These are phyloP conservation scores for Circinella minor DNA, from an alignment of 371 early-diverging fungal species.

Conservation along the genomic window DNA sequence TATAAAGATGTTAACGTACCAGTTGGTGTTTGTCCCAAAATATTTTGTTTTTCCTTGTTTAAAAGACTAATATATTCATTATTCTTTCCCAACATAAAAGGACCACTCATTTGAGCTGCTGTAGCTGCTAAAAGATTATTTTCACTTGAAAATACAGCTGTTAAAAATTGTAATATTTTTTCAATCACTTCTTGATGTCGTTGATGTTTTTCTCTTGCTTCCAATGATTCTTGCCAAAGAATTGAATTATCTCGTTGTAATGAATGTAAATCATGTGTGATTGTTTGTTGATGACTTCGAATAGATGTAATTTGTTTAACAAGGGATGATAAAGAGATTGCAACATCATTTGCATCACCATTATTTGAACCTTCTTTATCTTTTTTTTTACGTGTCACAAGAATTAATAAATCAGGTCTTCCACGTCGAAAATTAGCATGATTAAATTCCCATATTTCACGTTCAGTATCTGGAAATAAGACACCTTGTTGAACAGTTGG, in stretches of 20 bases:
- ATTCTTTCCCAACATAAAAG: constrained; percentile 23
- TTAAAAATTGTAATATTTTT: constrained; percentile 82
- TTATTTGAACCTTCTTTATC: constrained; percentile 46
- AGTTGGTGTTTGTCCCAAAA: background rate
- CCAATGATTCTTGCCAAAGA: constrained; percentile 84
- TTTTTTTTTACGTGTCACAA: constrained; percentile 56
- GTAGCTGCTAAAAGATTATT: constrained; percentile 4
- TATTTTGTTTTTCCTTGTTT: background rate
- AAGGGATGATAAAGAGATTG: constrained; percentile 52
- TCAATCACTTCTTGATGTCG: constrained; percentile 91
- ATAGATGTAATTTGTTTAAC: constrained; percentile 80
- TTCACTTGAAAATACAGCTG: constrained; percentile 59
- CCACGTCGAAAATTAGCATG: constrained; percentile 57
- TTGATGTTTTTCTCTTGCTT: constrained; percentile 76
- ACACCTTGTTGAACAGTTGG: constrained; percentile 81
- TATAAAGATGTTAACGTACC: background rate
- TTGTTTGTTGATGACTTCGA: constrained; percentile 82
- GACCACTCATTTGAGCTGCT: constrained; percentile 12
- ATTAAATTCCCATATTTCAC: constrained; percentile 66
- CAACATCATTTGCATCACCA: constrained; percentile 23
- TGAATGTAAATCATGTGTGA: constrained; percentile 78
- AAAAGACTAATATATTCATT: constrained; percentile 25
- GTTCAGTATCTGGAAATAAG: constrained; percentile 64
- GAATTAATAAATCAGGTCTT: constrained; percentile 53
- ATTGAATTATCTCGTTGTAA: constrained; percentile 86